Percentiles rank a stretch among this genome's conserved stretches.
Conservation (phyloP, 345 rosid species). For the Pugionium dolabratum region DNA sequence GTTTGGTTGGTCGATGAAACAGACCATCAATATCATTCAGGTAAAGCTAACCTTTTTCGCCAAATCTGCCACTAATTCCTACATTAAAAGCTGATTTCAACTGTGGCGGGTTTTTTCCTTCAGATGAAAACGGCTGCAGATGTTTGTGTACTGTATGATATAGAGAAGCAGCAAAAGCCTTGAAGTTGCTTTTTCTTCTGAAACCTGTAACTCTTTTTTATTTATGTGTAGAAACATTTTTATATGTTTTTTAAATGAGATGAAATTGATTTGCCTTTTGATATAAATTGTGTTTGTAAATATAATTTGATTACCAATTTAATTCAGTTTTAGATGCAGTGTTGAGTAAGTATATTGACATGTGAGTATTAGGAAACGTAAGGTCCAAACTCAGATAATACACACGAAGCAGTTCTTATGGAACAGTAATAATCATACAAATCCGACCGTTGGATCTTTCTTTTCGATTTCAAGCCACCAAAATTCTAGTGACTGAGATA, state of each 20-base stretch:
- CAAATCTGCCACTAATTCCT: conserved; percentile 11
- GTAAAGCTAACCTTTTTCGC: conserved; percentile 39
- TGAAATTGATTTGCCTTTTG: conserved; percentile 25
- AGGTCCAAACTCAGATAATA: conserved; percentile 38
- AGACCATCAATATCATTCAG: conserved; percentile 77
- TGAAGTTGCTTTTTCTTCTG: conserved; percentile 21
- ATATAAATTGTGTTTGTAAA: conserved; percentile 21
- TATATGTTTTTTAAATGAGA: conserved; percentile 3
- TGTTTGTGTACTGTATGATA: conserved; percentile 75
- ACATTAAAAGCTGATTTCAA: neutral
- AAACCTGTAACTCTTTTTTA: conserved; percentile 1
- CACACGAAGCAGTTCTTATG: conserved; percentile 20
- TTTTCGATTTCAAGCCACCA: conserved; percentile 34
- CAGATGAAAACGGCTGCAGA: conserved; percentile 98
- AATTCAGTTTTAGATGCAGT: conserved; percentile 17
- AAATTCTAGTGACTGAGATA: conserved; percentile 14
- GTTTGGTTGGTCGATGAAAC: conserved; percentile 89
- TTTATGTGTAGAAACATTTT: conserved; percentile 20
- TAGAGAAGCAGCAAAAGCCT: conserved; percentile 61
- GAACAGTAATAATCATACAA: conserved; percentile 4
- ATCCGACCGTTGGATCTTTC: conserved; percentile 37
- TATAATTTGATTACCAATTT: conserved; percentile 10
- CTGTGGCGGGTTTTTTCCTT: neutral
- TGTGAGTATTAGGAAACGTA: conserved; percentile 40
- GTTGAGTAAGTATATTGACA: conserved; percentile 20